These are phyloP conservation scores for Physaria fendleri DNA, from an alignment of 345 rosid species.

Conservation along the genomic window DNA sequence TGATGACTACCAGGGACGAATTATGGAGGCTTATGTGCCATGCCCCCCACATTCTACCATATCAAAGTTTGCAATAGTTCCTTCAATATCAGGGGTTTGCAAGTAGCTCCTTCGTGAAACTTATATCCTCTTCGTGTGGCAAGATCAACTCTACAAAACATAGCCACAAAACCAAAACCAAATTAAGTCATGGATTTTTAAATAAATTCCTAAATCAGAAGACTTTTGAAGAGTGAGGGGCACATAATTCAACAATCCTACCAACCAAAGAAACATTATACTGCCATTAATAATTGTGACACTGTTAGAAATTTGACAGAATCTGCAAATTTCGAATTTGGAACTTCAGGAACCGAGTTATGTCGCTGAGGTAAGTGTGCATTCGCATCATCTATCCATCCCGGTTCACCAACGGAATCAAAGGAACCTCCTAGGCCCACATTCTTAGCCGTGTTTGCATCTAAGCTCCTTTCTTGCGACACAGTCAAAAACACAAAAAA, in stretches of 20 bases:
- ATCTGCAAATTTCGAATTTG: not conserved
- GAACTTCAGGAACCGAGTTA: constrained; percentile 46
- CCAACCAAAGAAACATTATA: too few species aligned
- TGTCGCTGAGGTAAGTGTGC: constrained; percentile 30
- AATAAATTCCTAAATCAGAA: not conserved
- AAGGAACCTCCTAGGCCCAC: constrained; percentile 32
- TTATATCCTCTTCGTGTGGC: constrained; percentile 91
- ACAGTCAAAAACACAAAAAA: not conserved
- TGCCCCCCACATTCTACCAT: constrained; percentile 43
- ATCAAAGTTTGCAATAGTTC: too few species aligned
- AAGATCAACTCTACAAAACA: constrained; percentile 65
- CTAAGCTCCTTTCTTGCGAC: constrained; percentile 44
- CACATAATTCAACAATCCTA: not conserved
- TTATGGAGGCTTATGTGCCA: constrained; percentile 98
- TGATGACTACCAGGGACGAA: constrained; percentile 79
- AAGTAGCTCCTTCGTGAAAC: constrained; percentile 53
- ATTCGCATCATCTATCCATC: constrained; percentile 32
- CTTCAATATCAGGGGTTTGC: too few species aligned
- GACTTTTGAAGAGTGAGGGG: not conserved
- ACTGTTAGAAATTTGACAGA: not conserved
- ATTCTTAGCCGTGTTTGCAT: constrained; percentile 21
- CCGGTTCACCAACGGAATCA: constrained; percentile 38
- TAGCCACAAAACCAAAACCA: constrained; percentile 2
- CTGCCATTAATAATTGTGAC: not conserved
- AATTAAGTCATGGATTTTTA: not conserved